phyloP scores from a whole-genome alignment of 2,329 filamentous ascomycete genomes.

The Scedosporium apiospermum region DNA sequence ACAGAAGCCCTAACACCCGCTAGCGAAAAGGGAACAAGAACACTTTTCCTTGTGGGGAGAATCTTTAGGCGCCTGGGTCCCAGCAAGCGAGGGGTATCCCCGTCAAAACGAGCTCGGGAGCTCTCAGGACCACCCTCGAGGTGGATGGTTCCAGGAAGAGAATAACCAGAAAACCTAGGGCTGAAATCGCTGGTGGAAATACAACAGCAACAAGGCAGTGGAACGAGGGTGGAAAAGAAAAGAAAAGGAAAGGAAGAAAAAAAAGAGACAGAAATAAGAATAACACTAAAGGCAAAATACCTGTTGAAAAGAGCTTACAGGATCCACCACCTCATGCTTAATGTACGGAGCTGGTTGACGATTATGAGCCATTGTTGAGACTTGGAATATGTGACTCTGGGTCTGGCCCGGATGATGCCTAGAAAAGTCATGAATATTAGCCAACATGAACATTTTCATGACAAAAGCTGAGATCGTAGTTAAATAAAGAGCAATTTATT shows the following conservation, averaged over 20 bases:
- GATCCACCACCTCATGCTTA: too few species aligned
- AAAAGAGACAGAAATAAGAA: not conserved
- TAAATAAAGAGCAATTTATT: not conserved
- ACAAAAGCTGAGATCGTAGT: too few species aligned
- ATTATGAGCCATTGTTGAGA: too few species aligned
- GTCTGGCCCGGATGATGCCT: too few species aligned
- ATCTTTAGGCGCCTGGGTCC: conserved; percentile 9
- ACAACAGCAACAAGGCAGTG: not conserved
- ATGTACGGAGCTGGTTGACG: too few species aligned
- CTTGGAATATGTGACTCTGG: too few species aligned
- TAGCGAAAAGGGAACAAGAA: not conserved
- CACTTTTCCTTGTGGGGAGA: not conserved
- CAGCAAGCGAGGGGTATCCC: not conserved
- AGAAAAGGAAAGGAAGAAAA: not conserved
- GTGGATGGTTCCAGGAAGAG: too few species aligned
- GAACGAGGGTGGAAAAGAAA: not conserved
- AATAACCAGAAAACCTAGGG: too few species aligned
- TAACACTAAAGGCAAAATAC: not conserved
- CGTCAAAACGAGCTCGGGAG: not conserved
- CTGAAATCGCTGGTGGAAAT: not conserved
- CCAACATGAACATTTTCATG: too few species aligned
- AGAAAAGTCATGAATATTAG: too few species aligned
- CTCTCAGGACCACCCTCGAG: too few species aligned
- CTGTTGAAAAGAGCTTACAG: too few species aligned
- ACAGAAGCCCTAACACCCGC: not conserved